Conservation (phyloP, 2,329 filamentous ascomycete species). For the Xylariaceae sp. region DNA sequence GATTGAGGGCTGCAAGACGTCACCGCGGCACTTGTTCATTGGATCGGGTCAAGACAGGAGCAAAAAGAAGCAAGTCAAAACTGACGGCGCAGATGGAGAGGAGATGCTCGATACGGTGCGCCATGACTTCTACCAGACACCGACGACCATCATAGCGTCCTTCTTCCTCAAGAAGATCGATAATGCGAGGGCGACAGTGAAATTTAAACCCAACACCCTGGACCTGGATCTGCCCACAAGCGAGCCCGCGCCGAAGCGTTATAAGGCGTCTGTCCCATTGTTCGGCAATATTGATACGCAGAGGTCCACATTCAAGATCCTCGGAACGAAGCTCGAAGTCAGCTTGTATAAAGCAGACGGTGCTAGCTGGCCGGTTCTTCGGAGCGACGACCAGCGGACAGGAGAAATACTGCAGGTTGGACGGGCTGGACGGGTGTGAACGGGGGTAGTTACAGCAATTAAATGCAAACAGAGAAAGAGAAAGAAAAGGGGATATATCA, state of each 20-base stretch:
- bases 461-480: neutral
- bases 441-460: slow-evolving; percentile 39
- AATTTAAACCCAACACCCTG: slow-evolving; percentile 61
- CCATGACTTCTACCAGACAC: slow-evolving; percentile 93
- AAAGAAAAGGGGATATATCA: neutral
- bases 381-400: slow-evolving; percentile 65
- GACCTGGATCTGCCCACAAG: slow-evolving; percentile 79
- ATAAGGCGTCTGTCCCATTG: slow-evolving; percentile 67
- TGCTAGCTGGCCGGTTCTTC: slow-evolving; percentile 77
- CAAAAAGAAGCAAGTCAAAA: slow-evolving; percentile 34
- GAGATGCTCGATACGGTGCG: slow-evolving; percentile 75
- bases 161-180: slow-evolving; percentile 97
- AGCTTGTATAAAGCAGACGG: slow-evolving; percentile 68
- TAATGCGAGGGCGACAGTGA: slow-evolving; percentile 69
- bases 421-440: slow-evolving; percentile 60
- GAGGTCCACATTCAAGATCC: slow-evolving; percentile 72
- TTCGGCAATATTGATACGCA: slow-evolving; percentile 72
- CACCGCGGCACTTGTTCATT: slow-evolving; percentile 78
- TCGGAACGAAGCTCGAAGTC: slow-evolving; percentile 87
- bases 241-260: slow-evolving; percentile 74
- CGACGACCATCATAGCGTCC: slow-evolving; percentile 77
- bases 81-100: slow-evolving; percentile 48
- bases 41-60: slow-evolving; percentile 62
- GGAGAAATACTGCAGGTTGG: slow-evolving; percentile 88
- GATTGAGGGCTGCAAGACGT: slow-evolving; percentile 84